Conservation (phyloP, 2,329 filamentous ascomycete species). For the Epichloe amarillans region DNA sequence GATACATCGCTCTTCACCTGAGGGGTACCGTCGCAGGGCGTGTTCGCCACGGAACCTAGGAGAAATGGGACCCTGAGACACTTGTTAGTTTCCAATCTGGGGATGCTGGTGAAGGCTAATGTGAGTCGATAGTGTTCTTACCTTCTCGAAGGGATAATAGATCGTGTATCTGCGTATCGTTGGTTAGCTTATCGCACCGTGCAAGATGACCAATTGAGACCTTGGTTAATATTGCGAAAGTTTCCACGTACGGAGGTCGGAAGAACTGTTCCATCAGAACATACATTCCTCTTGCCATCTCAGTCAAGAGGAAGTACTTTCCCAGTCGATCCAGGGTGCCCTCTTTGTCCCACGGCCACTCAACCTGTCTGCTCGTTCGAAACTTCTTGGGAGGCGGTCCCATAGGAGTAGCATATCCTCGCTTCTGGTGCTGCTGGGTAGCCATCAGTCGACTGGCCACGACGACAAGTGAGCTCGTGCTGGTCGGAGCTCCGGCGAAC, state of each 20-base stretch:
- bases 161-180: constrained; percentile 70
- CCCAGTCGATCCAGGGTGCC: constrained; percentile 69
- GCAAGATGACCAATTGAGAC: neutral
- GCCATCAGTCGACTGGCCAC: constrained; percentile 9
- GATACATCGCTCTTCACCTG: constrained; percentile 97
- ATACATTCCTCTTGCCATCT: constrained; percentile 98
- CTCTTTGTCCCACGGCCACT: constrained; percentile 73
- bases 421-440: constrained; percentile 13
- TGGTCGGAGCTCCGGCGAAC: constrained; percentile 15
- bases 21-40: constrained; percentile 88
- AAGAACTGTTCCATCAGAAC: constrained; percentile 97
- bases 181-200: neutral
- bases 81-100: constrained; percentile 10
- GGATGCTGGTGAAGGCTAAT: neutral
- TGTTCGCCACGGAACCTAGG: constrained; percentile 97
- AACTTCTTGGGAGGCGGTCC: constrained; percentile 73
- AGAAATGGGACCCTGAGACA: constrained; percentile 70
- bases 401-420: constrained; percentile 52
- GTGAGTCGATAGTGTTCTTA: constrained; percentile 17
- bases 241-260: constrained; percentile 72
- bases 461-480: constrained; percentile 10
- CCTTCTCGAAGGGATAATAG: constrained; percentile 96
- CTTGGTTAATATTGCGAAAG: neutral
- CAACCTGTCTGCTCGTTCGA: constrained; percentile 56
- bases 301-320: constrained; percentile 88